These are phyloP conservation scores for Aspergillus haitiensis DNA, from an alignment of 495 filamentous ascomycete species.

Conservation along the genomic window DNA sequence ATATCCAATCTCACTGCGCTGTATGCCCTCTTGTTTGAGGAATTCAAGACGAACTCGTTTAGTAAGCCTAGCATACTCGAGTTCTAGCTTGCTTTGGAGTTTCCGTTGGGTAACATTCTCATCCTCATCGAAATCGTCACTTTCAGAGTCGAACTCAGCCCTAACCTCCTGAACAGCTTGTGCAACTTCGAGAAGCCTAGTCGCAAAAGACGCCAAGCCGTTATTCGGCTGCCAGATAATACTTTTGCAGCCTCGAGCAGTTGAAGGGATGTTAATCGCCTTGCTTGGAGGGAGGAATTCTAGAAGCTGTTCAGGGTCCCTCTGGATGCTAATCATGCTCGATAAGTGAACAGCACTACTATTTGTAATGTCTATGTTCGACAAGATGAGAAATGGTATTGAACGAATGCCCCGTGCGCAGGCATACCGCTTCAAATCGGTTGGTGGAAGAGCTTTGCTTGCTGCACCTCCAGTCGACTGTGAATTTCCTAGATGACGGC, in stretches of 20 bases:
- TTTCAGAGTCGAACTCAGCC: constrained; percentile 12
- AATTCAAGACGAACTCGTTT: constrained; percentile 31
- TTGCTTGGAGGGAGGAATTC: constrained; percentile 38
- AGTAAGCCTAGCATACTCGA: constrained; percentile 22
- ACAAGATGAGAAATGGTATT: constrained; percentile 46
- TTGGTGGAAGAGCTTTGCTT: constrained; percentile 22
- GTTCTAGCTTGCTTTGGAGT: constrained; percentile 24
- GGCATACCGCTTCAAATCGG: constrained; percentile 31
- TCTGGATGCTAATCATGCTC: constrained; percentile 44
- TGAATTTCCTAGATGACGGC: background rate
- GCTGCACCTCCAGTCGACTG: background rate
- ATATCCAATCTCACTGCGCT: constrained; percentile 36
- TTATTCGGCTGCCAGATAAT: constrained; percentile 42
- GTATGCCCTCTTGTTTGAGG: constrained; percentile 31
- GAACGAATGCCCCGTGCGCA: constrained; percentile 47
- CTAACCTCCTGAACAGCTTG: constrained; percentile 37
- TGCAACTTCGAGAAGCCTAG: constrained; percentile 57
- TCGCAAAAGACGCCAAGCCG: constrained; percentile 21
- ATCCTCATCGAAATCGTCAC: constrained; percentile 8
- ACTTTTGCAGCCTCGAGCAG: constrained; percentile 28
- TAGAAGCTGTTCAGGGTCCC: constrained; percentile 43
- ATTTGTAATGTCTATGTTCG: constrained; percentile 38
- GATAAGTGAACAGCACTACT: constrained; percentile 45
- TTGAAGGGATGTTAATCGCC: constrained; percentile 27
- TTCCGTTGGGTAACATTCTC: constrained; percentile 19